Evolutionary conservation across 192 early-diverging fungal species (phyloP).

Genomic region (Thamnidium elegans): DNA sequence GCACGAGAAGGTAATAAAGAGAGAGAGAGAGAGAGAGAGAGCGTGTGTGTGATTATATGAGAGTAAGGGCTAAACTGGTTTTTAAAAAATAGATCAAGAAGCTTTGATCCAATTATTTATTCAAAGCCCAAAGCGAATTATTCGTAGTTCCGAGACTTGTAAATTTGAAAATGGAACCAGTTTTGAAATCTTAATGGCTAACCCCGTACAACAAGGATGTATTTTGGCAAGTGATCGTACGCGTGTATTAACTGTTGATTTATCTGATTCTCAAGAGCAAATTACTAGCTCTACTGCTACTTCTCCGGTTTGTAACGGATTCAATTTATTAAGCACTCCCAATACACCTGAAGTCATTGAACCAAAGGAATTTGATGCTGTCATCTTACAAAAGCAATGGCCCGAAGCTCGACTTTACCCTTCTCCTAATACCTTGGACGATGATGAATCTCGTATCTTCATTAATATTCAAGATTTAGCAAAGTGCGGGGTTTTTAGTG

Average conservation of each 20-base stretch:
- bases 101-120: constrained; percentile 4
- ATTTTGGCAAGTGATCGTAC: constrained; percentile 46
- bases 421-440: constrained; percentile 43
- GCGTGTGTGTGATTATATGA: too few species aligned
- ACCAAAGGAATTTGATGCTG: constrained; percentile 29
- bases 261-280: neutral
- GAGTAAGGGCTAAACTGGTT: constrained; percentile 16
- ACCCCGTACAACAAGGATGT: constrained; percentile 65
- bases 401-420: constrained; percentile 43
- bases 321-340: constrained; percentile 8
- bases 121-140: constrained; percentile 30
- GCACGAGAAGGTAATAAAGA: constrained; percentile 37
- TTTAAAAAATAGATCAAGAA: constrained; percentile 15
- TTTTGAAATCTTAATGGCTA: constrained; percentile 54
- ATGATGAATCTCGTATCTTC: constrained; percentile 50
- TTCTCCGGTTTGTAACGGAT: neutral
- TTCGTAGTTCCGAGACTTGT: constrained; percentile 40
- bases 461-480: constrained; percentile 49
- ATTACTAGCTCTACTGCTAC: too few species aligned
- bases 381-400: constrained; percentile 38
- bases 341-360: constrained; percentile 12
- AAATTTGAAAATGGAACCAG: constrained; percentile 26
- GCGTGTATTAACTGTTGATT: constrained; percentile 48
- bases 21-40: constrained; percentile 22
- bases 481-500: constrained; percentile 54